Conservation (phyloP, 306 rosid species). For the Cajanus cajan region DNA sequence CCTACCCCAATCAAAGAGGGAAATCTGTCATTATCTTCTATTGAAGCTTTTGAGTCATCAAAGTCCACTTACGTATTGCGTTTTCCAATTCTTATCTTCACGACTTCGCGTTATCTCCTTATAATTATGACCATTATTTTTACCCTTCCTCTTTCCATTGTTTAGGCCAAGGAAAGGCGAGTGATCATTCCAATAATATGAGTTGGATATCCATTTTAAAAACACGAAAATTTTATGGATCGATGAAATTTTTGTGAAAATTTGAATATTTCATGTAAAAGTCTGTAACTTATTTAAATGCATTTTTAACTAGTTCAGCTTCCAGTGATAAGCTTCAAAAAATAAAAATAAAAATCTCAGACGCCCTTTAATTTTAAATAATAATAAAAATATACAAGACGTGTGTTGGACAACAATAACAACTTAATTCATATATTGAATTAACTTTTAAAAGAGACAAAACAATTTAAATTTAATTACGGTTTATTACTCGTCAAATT, state of each 20-base stretch:
- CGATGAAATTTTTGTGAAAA: neutral
- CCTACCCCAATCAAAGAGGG: neutral
- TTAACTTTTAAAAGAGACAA: too few species aligned
- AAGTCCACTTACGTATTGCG: neutral
- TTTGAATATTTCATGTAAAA: neutral
- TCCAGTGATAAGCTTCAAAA: too few species aligned
- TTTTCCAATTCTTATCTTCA: neutral
- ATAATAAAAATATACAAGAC: neutral
- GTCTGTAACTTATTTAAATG: neutral
- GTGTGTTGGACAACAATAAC: neutral
- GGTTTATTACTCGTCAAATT: too few species aligned
- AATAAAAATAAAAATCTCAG: too few species aligned
- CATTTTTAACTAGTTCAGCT: neutral
- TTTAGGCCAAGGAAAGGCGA: neutral
- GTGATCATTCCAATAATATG: neutral
- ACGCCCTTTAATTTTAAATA: neutral
- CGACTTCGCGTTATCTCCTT: neutral
- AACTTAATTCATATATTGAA: too few species aligned
- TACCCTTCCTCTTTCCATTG: neutral
- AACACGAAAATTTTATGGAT: neutral
- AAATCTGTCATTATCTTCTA: neutral
- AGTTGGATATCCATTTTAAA: neutral
- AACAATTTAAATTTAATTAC: too few species aligned
- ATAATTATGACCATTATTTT: neutral
- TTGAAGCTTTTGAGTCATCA: conserved; percentile 23